Base-by-base conservation (phyloP, 2,329 filamentous ascomycete genomes). In the Alternaria viburni region DNA sequence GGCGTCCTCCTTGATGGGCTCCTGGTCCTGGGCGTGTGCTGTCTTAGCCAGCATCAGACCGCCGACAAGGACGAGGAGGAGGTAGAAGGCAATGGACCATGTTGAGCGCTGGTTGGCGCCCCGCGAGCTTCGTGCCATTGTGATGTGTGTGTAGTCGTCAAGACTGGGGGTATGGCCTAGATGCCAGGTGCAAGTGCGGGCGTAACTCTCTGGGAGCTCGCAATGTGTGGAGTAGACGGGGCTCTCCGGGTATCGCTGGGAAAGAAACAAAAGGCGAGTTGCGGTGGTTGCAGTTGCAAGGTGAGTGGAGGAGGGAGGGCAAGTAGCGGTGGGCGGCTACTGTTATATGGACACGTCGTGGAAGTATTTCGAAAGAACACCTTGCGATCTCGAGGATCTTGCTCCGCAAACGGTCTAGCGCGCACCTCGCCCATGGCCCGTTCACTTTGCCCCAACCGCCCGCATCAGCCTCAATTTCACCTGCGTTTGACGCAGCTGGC, bases 21-120 rank as follows among this genome's bases (percentile, higher is more conserved):
- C 86, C 75, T 93, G 90, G 69, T 93, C 88, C 61, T 91, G 89
- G 65, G 90, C 95, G 71, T 90, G 87, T 73, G 86, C 90, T 69
- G 86, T 86, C 83, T 91, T 89, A 73, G 97, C 88, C 79, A 98
- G 91, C 70, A 93, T 91, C 78, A 97, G 86, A 73, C 94, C 93
- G 69, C 91, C 87, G 75, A 90, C 89, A 77, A 99, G 92, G 71
- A 98, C 89, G 69, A 97, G 89, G 80, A 93, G 89, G 76, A 97
- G 91, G 86, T 97, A 97, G 85, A 94, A 90, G 83, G 97, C 86
- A 80, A 96, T 88, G 84, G 88, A 93, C 93, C 87, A 97, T 86
- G 90, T 90, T 85, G 85, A 94, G 81, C 87, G 89, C 87, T 88
- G 91, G 85, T 83, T 88, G 86, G 85, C 87, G 86, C 85, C 87